These are phyloP conservation scores for Phaffia australis DNA, from an alignment of 768 basidiomycete species.

Conservation along the genomic window DNA sequence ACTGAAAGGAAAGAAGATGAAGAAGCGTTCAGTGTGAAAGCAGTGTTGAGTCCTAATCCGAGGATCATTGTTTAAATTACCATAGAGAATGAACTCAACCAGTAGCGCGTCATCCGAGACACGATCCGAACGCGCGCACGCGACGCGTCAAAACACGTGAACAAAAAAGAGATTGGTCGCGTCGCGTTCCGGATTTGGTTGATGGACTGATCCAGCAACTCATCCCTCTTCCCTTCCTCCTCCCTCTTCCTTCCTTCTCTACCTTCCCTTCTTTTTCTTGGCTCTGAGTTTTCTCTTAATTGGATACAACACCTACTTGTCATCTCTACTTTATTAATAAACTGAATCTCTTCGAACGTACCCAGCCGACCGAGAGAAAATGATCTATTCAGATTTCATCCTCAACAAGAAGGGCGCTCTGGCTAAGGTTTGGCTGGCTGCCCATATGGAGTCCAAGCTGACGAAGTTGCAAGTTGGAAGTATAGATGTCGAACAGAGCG, in stretches of 20 bases:
- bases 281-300: background rate
- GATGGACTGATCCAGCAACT: background rate
- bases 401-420: conserved; percentile 85
- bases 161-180: background rate
- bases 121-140: background rate
- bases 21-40: no score
- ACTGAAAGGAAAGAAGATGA: no score
- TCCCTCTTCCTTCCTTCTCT: background rate
- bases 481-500: conserved; percentile 88
- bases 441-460: conserved; percentile 96
- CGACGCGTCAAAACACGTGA: background rate
- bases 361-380: conserved; percentile 22
- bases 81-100: background rate
- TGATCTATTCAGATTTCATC: conserved; percentile 89
- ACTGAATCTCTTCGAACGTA: background rate
- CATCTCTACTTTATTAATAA: background rate
- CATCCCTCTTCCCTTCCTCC: background rate
- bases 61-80: conserved; percentile 1
- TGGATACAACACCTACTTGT: no score
- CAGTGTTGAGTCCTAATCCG: no score
- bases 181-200: background rate
- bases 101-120: background rate
- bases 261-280: background rate
- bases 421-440: conserved; percentile 96
- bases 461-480: conserved; percentile 89